A percentile compares a stretch with the other conserved stretches of the same genome.
These are phyloP conservation scores for Sporothrix humicola DNA, from an alignment of 2,329 filamentous ascomycete genomes.

Conservation along the genomic window DNA sequence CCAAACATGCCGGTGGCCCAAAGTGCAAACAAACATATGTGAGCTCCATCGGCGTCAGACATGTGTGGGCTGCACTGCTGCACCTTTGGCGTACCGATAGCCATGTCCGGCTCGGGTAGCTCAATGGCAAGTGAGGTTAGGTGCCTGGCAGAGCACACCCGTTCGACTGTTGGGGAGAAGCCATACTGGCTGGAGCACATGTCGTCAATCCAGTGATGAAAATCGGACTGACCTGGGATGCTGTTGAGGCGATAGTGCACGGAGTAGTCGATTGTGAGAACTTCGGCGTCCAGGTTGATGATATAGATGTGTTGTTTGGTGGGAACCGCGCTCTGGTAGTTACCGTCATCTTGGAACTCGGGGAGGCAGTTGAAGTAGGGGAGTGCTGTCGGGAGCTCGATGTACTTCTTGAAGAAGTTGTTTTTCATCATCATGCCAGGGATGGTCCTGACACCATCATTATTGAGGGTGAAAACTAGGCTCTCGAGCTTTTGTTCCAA, in stretches of 20 bases:
- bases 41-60: not conserved
- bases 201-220: not conserved
- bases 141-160: conserved; percentile 8
- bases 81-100: not conserved
- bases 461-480: not conserved
- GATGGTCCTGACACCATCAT: not conserved
- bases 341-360: not conserved
- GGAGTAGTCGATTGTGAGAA: conserved; percentile 29
- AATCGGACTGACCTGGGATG: conserved; percentile 10
- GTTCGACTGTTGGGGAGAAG: not conserved
- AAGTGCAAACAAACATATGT: not conserved
- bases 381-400: not conserved
- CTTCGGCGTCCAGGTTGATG: conserved; percentile 28
- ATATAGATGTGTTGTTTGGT: not conserved
- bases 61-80: not conserved
- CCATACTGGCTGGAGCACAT: conserved; percentile 18
- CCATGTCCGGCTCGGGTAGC: not conserved
- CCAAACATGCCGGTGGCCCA: not conserved
- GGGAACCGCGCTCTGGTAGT: not conserved
- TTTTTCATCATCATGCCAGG: not conserved
- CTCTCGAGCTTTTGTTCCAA: conserved; percentile 12
- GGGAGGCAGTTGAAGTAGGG: not conserved
- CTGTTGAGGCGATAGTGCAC: conserved; percentile 30
- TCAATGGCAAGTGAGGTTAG: conserved; percentile 27
- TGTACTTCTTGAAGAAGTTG: not conserved